These are phyloP conservation scores for Leishmania turanica DNA, from an alignment of 208 protist genomes.

Conservation along the genomic window DNA sequence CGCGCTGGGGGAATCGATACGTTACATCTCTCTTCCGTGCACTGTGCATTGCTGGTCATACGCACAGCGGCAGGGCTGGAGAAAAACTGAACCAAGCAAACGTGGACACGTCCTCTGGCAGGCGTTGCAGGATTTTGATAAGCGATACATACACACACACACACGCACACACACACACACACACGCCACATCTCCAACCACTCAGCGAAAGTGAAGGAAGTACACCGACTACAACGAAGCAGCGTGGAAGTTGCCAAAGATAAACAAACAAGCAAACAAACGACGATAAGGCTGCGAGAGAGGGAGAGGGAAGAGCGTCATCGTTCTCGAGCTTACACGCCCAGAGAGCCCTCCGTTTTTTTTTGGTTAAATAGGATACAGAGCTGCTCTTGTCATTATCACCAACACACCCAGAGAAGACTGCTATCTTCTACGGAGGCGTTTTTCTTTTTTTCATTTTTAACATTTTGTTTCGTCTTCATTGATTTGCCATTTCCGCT, in stretches of 20 bases:
- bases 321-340: neutral
- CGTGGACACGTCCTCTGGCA: slow-evolving; percentile 5
- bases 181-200: neutral
- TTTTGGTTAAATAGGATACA: neutral
- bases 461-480: neutral
- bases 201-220: neutral
- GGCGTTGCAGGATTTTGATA: neutral
- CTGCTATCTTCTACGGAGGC: neutral
- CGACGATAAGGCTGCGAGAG: neutral
- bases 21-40: neutral
- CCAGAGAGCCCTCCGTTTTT: neutral
- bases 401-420: neutral
- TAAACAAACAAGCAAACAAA: neutral
- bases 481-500: neutral
- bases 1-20: slow-evolving; percentile 2
- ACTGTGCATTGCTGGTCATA: neutral
- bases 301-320: neutral
- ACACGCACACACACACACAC: slow-evolving; percentile 1
- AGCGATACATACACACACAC: neutral
- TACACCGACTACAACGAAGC: neutral
- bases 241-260: neutral
- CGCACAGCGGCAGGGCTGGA: neutral
- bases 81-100: neutral
- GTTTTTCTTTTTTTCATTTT: neutral
- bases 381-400: neutral